Evolutionary conservation across 305 asterid genomes (phyloP).

Genomic region (Fraxinus floribunda): DNA sequence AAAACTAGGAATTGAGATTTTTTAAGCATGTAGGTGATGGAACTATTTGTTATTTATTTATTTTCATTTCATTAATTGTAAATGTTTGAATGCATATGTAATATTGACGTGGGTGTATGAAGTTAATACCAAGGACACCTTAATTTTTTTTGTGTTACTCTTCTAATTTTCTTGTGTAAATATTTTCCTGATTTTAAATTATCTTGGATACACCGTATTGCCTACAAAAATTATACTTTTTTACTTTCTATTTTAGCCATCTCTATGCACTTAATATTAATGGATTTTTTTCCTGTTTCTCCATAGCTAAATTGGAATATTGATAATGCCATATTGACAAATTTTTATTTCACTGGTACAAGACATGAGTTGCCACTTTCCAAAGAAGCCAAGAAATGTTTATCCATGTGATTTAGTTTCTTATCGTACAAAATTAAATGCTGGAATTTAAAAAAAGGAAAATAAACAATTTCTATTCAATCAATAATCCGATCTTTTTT

Average conservation of each 20-base stretch:
- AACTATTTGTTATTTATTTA: too few species aligned
- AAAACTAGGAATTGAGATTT: not conserved
- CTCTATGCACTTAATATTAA: not conserved
- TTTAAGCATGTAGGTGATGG: not conserved
- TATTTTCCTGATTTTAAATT: not conserved
- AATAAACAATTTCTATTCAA: not conserved
- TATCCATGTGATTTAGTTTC: not conserved
- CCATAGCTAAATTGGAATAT: not conserved
- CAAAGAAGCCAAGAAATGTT: not conserved
- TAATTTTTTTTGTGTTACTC: too few species aligned
- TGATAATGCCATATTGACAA: not conserved
- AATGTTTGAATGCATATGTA: too few species aligned
- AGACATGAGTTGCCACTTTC: not conserved
- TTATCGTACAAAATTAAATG: not conserved
- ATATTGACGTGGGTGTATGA: too few species aligned
- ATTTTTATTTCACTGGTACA: not conserved
- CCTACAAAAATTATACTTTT: too few species aligned
- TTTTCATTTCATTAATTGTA: too few species aligned
- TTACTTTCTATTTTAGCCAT: not conserved
- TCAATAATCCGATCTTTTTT: not conserved
- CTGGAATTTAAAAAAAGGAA: not conserved
- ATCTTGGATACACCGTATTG: not conserved
- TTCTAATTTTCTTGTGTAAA: not conserved
- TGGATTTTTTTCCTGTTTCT: not conserved
- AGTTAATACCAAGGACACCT: too few species aligned